A percentile compares a stretch with the other conserved stretches of the same genome.
Conservation (phyloP, 257 asterid genomes). For the Oldenlandia corymbosa region DNA sequence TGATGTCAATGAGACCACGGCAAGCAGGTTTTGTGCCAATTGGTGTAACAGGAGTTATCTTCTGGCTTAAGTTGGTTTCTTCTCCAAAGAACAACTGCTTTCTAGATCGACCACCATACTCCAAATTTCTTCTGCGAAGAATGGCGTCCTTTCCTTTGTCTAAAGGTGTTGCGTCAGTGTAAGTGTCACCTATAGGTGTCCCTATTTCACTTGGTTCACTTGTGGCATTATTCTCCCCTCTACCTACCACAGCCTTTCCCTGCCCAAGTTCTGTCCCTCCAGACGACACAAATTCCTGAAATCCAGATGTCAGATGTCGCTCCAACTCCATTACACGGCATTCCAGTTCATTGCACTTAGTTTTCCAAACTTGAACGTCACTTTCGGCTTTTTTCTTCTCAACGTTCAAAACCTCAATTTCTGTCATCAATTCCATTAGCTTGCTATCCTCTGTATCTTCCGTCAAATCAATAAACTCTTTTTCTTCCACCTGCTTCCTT, state of each 20-base stretch:
- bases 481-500: background rate
- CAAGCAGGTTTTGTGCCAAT: constrained; percentile 21
- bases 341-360: constrained; percentile 41
- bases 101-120: constrained; percentile 19
- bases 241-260: background rate
- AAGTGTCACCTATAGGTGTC: constrained; percentile 19
- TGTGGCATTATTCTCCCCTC: background rate
- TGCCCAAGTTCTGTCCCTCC: background rate
- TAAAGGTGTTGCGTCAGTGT: constrained; percentile 4
- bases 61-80: constrained; percentile 23
- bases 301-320: constrained; percentile 8
- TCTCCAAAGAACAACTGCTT: constrained; percentile 31
- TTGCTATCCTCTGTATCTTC: constrained; percentile 24
- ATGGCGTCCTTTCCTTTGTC: constrained; percentile 22
- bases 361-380: constrained; percentile 39
- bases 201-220: constrained; percentile 14
- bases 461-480: constrained; percentile 12
- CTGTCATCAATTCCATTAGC: constrained; percentile 37
- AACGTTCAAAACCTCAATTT: constrained; percentile 45
- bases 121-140: constrained; percentile 13
- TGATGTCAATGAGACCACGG: constrained; percentile 27
- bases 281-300: background rate
- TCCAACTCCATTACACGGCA: constrained; percentile 36
- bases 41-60: constrained; percentile 41
- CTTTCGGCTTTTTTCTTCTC: constrained; percentile 46